These are phyloP conservation scores for Endocarpon pusillum DNA, from an alignment of 495 filamentous ascomycete species.

Conservation along the genomic window DNA sequence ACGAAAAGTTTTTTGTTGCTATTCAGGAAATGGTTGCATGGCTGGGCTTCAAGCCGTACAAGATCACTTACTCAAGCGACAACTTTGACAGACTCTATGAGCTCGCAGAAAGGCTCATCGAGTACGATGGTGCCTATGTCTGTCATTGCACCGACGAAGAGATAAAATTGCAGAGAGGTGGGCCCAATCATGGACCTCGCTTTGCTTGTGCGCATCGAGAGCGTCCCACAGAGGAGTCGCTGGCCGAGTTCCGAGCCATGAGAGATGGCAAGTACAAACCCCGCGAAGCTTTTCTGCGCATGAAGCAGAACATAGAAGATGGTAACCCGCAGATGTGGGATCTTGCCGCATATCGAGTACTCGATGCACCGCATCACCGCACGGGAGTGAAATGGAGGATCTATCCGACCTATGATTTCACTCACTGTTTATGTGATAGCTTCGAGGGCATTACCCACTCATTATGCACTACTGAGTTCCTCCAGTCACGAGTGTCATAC, in stretches of 20 bases:
- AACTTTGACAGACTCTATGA: conserved; percentile 81
- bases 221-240: conserved; percentile 54
- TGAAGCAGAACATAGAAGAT: conserved; percentile 54
- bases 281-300: conserved; percentile 70
- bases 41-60: conserved; percentile 63
- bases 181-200: conserved; percentile 46
- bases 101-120: conserved; percentile 70
- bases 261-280: conserved; percentile 79
- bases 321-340: conserved; percentile 55
- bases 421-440: conserved; percentile 64
- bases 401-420: conserved; percentile 85
- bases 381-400: conserved; percentile 65
- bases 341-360: conserved; percentile 46
- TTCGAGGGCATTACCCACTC: conserved; percentile 81
- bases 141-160: conserved; percentile 59
- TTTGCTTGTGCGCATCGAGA: conserved; percentile 67
- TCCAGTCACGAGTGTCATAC: conserved; percentile 58
- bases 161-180: conserved; percentile 72
- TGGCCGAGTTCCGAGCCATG: conserved; percentile 79
- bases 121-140: conserved; percentile 56
- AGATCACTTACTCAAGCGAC: conserved; percentile 67
- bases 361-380: conserved; percentile 42
- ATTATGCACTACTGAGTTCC: conserved; percentile 78
- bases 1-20: conserved; percentile 59
- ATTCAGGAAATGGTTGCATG: conserved; percentile 67